Evolutionary conservation across 208 protist species (phyloP), one percentile per base, ranked within the genome.

Genomic region (Crithidia bombi): DNA sequence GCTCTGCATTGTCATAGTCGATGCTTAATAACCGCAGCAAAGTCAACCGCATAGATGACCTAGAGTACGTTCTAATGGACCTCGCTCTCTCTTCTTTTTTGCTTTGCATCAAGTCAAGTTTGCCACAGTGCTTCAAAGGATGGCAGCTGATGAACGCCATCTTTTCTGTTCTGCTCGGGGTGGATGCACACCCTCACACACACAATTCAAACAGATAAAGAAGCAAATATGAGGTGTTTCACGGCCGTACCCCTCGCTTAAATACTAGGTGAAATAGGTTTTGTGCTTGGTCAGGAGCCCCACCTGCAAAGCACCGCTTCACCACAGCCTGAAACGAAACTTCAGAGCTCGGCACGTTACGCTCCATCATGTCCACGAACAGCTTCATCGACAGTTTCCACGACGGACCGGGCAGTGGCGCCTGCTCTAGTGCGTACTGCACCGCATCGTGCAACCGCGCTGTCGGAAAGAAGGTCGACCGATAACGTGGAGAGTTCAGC

Each of bases 321-420:
- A 92, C 82, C 11, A 75, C 78, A 3, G 79, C 89, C 62, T 91
- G 88, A 73, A 94, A 96, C 7, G 91, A 77, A 12, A 96, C 79
- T 23, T 81, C 70, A 0, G 91, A 92, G 50, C 81, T 74, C 0
- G 91, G 86, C 17, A 93, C 82, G 30, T 90, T 65, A 47, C 78
- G 76, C 32, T 79, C 69, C 46, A 85, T 85, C 79, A 91, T 82
- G 0, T 81, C 75, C 26, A 66, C 79, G 59, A 92, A 93, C 36
- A 96, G 81, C 17, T 44, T 35, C 35, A 96, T 9, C 7, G 87
- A 82, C 23, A 87, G 47, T 23, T 89, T 35, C 88, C 88, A 96
- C 30, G 82, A 35, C 36, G 83, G 65, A 6, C 69, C 74, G 12
- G 80, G 79, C 19, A 63, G 30, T 7, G 82, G 78, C 10, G 88